phyloP scores from a whole-genome alignment of 2,329 filamentous ascomycete genomes.

The Aspergillus pseudoviridinutans region DNA sequence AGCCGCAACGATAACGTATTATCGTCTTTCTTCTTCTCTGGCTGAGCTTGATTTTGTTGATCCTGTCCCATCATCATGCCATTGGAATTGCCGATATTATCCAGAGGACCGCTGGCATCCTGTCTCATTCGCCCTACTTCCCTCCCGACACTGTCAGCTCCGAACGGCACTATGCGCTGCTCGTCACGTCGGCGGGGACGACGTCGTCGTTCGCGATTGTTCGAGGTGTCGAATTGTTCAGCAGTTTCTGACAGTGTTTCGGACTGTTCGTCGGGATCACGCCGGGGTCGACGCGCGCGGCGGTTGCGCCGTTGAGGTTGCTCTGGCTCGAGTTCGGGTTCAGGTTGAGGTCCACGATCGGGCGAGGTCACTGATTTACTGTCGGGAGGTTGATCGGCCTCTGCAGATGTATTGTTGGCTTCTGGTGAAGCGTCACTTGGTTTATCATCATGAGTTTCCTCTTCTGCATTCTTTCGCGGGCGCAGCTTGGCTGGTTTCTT shows the following conservation, averaged over 20 bases:
- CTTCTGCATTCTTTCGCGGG: not conserved
- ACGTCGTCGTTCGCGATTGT: not conserved
- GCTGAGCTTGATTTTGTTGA: not conserved
- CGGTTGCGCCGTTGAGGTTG: not conserved
- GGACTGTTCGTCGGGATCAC: not conserved
- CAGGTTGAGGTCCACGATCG: not conserved
- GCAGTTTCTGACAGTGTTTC: not conserved
- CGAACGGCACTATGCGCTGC: not conserved
- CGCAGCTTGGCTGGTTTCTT: not conserved
- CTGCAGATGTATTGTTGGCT: not conserved
- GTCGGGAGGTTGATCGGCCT: not conserved
- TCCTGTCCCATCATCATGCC: not conserved
- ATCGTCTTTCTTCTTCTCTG: constrained; percentile 19
- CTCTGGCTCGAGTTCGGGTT: not conserved
- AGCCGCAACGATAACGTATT: constrained; percentile 66
- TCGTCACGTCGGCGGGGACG: not conserved
- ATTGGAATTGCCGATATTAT: not conserved
- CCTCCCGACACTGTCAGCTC: not conserved
- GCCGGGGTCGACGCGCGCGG: not conserved
- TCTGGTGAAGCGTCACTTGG: not conserved
- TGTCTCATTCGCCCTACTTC: not conserved
- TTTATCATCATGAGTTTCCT: not conserved
- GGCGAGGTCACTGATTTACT: not conserved
- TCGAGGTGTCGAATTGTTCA: too few relatives aligned
- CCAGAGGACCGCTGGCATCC: not conserved